Conservation (phyloP, 208 protist genomes). For the Herpetomonas muscarum region DNA sequence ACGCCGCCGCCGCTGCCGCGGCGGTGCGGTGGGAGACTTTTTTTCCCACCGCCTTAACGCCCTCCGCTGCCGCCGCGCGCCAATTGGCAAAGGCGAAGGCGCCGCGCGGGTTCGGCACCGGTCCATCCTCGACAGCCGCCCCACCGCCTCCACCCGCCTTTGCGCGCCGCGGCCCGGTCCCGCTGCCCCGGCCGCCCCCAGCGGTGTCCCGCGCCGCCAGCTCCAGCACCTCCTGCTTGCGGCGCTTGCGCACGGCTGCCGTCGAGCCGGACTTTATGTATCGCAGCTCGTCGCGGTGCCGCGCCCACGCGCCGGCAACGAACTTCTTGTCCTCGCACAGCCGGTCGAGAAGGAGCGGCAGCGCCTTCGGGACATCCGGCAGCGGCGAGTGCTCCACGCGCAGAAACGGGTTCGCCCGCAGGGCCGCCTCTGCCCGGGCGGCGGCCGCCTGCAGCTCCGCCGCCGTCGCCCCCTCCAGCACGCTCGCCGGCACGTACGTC, state of each 20-base stretch:
- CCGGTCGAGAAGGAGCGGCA: constrained; percentile 24
- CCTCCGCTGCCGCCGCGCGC: no score
- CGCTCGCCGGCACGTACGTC: neutral
- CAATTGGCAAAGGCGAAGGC: no score
- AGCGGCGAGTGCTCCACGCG: neutral
- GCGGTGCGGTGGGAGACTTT: no score
- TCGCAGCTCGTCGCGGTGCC: constrained; percentile 36
- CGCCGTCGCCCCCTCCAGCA: neutral
- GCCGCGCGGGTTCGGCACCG: no score
- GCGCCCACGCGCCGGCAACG: constrained; percentile 37
- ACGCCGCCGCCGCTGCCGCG: no score
- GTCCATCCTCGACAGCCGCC: no score
- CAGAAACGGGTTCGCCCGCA: neutral
- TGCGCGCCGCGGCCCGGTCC: neutral
- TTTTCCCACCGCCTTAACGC: no score
- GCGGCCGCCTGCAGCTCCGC: neutral
- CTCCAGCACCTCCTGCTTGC: constrained; percentile 17
- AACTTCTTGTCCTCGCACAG: constrained; percentile 48
- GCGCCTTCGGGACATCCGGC: constrained; percentile 10
- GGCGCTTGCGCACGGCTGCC: constrained; percentile 18
- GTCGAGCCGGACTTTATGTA: neutral
- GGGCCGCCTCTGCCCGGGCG: neutral
- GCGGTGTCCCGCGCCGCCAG: neutral
- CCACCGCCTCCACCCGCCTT: no score
- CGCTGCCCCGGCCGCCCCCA: neutral